Evolutionary conservation across 108 stramenopile genomes (phyloP), one percentile per base, ranked within the genome.

Genomic region (Fistulifera pelliculosa): DNA sequence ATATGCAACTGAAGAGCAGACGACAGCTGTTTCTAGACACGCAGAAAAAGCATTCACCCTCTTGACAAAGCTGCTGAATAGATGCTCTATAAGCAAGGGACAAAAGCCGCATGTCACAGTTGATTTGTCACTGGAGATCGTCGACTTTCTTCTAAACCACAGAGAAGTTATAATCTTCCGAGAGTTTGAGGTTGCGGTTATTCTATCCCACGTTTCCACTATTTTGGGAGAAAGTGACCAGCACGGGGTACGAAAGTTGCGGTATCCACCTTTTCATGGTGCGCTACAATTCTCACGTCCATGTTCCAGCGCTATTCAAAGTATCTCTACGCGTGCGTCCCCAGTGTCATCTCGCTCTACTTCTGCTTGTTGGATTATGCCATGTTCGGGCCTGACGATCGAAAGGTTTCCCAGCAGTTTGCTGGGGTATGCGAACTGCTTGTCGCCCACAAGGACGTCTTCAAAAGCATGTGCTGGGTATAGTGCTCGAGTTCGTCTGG

Each of bases 371-470:
- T 85, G 10, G 47, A 44, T 27, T 49, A 68, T 55, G 60, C 18
- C 49, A 61, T 68, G 49, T 52, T 50, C 41, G 48, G 28, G 58
- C 52, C 39, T 18, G 38, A n/a, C 51, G 44, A 11, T 52, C 17
- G 24, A 5, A 38, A 27, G 22, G 50, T 60, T 2, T 61, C 57
- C 5, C 62, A 70, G 19, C 38, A 54, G 23, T 49, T 69, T 59
- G 31, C 50, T 39, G 65, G 80, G 43, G 28, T 90, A 39, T 83
- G 80, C 53, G 88, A 90, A 59, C 49, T 85, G 21, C 54, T 90
- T 15, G 71, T 79, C n/a, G 71, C 75, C 11, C 84, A 90, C 70
- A 77, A 71, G 39, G 88, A 90, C n/a, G 62, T 90, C n/a, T 83
- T 81, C 67, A 85, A 84, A 90, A 90, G 44, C 84, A 90, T 64